These are phyloP conservation scores for Penicillium desertorum DNA, from an alignment of 495 filamentous ascomycete genomes.

Conservation along the genomic window DNA sequence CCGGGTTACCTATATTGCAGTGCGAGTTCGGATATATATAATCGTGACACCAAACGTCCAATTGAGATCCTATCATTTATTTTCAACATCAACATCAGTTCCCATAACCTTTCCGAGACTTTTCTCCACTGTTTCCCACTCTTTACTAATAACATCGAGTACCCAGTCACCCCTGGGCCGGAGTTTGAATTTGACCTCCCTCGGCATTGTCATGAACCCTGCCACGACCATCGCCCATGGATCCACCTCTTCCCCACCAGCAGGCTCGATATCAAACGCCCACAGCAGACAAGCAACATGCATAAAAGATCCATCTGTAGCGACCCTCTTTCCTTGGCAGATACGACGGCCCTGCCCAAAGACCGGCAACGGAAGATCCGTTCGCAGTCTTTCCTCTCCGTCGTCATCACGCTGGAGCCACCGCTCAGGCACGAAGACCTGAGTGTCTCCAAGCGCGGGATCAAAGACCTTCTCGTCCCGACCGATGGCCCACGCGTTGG, in stretches of 20 bases:
- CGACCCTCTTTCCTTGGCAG: constrained; percentile 34
- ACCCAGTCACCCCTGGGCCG: constrained; percentile 27
- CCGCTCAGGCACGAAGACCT: constrained; percentile 30
- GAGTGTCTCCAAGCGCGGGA: constrained; percentile 17
- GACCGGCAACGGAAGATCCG: constrained; percentile 31
- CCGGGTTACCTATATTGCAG: too few relatives aligned
- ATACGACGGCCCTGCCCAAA: constrained; percentile 34
- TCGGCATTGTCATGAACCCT: constrained; percentile 32
- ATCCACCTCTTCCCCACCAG: constrained; percentile 27
- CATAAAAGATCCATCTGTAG: constrained; percentile 31
- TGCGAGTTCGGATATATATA: background rate
- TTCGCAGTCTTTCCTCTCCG: constrained; percentile 16
- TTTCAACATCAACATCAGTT: constrained; percentile 2
- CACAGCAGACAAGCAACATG: constrained; percentile 30
- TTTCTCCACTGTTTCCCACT: constrained; percentile 19
- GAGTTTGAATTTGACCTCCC: constrained; percentile 22
- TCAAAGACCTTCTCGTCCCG: constrained; percentile 29
- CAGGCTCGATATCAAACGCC: constrained; percentile 31
- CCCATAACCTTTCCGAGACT: constrained; percentile 15
- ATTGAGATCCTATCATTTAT: background rate
- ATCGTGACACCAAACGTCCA: background rate
- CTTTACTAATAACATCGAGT: constrained; percentile 14
- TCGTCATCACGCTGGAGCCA: constrained; percentile 19
- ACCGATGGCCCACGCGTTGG: constrained; percentile 52
- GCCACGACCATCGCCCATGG: constrained; percentile 32